These are phyloP conservation scores for Artemisia annua DNA, from an alignment of 129 eudicot genomes.

Conservation along the genomic window DNA sequence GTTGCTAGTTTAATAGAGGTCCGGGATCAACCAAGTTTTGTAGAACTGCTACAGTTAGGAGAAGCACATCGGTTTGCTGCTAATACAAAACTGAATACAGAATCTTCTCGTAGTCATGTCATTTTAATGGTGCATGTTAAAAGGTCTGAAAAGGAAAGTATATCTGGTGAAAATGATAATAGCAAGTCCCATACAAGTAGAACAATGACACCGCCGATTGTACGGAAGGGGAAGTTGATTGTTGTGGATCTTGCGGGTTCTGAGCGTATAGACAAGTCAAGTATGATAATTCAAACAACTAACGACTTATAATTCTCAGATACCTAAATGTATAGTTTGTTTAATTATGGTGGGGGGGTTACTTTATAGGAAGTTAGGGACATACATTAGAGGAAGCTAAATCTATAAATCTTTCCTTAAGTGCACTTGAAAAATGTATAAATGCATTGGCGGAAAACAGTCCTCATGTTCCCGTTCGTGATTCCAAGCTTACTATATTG, in stretches of 20 bases:
- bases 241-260: slow-evolving; percentile 98
- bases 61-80: slow-evolving; percentile 98
- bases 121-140: slow-evolving; percentile 84
- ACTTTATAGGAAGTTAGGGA: slow-evolving; percentile 79
- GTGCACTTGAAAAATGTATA: too few relatives aligned
- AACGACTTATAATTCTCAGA: neutral
- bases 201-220: slow-evolving; percentile 62
- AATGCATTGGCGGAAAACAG: too few relatives aligned
- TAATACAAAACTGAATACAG: slow-evolving; percentile 75
- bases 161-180: slow-evolving; percentile 49
- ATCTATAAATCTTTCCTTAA: too few relatives aligned
- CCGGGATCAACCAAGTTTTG: slow-evolving; percentile 71
- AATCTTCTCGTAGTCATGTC: slow-evolving; percentile 45
- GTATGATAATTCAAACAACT: slow-evolving; percentile 28
- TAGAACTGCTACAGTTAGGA: slow-evolving; percentile 72
- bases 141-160: slow-evolving; percentile 65
- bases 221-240: slow-evolving; percentile 85
- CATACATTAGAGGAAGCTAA: slow-evolving; percentile 32
- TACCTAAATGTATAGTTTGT: slow-evolving; percentile 6
- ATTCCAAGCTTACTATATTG: too few relatives aligned
- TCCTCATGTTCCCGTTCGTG: too few relatives aligned
- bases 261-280: slow-evolving; percentile 87
- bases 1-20: slow-evolving; percentile 78
- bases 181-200: slow-evolving; percentile 43
- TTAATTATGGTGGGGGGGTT: neutral